Evolutionary conservation across 2,329 filamentous ascomycete genomes (phyloP).

Genomic region (Colletotrichum costaricense): DNA sequence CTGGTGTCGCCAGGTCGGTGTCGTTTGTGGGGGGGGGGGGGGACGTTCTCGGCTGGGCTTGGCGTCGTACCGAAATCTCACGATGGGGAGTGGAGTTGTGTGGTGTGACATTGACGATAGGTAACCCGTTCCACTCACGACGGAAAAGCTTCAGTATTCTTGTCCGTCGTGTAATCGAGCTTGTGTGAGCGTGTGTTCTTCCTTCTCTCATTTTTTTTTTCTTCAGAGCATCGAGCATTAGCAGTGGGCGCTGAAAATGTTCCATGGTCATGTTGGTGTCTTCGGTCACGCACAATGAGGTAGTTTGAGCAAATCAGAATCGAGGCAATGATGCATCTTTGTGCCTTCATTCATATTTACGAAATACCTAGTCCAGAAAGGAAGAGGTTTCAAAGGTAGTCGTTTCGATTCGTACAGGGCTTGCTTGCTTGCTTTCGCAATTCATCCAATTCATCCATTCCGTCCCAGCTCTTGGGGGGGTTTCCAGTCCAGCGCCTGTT

Average conservation of each 20-base stretch:
- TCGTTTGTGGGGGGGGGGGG: too few species aligned
- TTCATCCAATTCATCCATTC: not conserved
- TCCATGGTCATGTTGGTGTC: not conserved
- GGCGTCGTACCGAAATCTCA: not conserved
- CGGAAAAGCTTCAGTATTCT: not conserved
- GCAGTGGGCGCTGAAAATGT: not conserved
- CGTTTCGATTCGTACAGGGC: not conserved
- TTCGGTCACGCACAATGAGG: too few species aligned
- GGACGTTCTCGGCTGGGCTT: not conserved
- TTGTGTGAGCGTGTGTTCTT: not conserved
- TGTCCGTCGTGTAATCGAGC: not conserved
- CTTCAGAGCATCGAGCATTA: not conserved
- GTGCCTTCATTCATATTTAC: not conserved
- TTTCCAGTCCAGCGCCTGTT: slow-evolving; percentile 1
- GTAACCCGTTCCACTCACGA: not conserved
- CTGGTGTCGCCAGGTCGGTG: not conserved
- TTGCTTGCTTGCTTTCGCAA: not conserved
- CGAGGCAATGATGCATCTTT: not conserved
- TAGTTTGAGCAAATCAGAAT: not conserved
- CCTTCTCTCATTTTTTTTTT: not conserved
- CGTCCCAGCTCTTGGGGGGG: not conserved
- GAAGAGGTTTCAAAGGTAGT: not conserved
- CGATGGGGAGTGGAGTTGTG: not conserved
- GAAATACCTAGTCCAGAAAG: not conserved
- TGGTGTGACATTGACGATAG: not conserved